Evolutionary conservation across 495 filamentous ascomycete species (phyloP), one percentile per base, ranked within the genome.

Genomic region (Aspergillus carlsbadensis): DNA sequence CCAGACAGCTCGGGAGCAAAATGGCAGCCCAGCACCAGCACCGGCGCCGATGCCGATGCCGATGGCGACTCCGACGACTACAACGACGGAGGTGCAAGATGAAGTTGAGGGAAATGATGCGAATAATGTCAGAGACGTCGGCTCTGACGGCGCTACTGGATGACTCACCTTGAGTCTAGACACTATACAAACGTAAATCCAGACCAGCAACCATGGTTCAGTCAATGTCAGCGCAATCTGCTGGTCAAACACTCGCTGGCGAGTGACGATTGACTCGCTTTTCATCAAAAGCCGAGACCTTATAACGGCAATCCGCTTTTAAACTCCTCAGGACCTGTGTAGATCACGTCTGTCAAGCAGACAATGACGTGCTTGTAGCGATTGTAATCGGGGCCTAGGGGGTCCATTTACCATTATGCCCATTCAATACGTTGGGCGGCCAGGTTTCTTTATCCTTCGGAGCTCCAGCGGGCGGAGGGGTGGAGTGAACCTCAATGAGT

Each of bases 91-190:
- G 37, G 33, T 22, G 37, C 35, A 48, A 58, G 49, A 62, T 61
- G 60, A 60, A 57, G 56, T 42, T 47, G 65, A 64, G 61, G 66
- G 18, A 21, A 49, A 31, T 21, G 44, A 52, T 31, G 18, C 40
- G 22, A 51, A 34, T 52, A n/a, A 24, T 20, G 50, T 7, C 24
- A 15, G 43, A 20, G 50, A 54, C 4, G 34, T 7, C 2, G 44
- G 42, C 34, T 24, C 18, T 49, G 33, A 31, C 14, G 6, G 17
- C 10, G 15, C 39, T 21, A 10, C 21, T 22, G n/a, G 47, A 50
- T 50, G 34, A 50, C 20, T 15, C 47, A 39, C 24, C 14, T 41
- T 4, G 37, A 8, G n/a, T 17, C 10, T 20, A 17, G 3, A 18
- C 4, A 15, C 6, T n/a, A 31, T 49, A 6, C 46, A 37, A n/a